Percentiles rank a stretch among this genome's conserved stretches.
Conservation (phyloP, 768 basidiomycete genomes). For the Goffeauzyma gilvescens region DNA sequence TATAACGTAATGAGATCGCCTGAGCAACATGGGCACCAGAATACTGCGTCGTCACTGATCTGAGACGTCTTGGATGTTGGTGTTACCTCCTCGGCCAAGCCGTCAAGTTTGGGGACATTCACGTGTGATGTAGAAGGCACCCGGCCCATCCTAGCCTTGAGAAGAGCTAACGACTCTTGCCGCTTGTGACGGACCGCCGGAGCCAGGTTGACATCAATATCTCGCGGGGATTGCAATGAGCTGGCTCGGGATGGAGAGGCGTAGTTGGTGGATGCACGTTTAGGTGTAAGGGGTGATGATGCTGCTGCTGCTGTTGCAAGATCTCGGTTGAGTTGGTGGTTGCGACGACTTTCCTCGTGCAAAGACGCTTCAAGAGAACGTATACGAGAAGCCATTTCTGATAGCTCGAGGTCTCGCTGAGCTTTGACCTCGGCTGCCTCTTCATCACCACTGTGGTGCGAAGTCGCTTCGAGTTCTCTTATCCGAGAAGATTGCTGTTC, state of each 20-base stretch:
- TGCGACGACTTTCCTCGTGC: slow-evolving; percentile 16
- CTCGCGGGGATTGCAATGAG: too few relatives aligned
- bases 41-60: slow-evolving; percentile 6
- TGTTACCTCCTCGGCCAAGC: not conserved
- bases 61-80: not conserved
- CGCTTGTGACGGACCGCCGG: slow-evolving; percentile 25
- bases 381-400: slow-evolving; percentile 12
- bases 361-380: slow-evolving; percentile 14
- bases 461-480: too few relatives aligned
- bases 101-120: not conserved
- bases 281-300: too few relatives aligned
- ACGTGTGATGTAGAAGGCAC: not conserved
- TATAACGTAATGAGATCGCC: slow-evolving; percentile 5
- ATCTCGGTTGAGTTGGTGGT: too few relatives aligned
- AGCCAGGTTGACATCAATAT: slow-evolving; percentile 25
- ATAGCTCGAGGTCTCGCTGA: slow-evolving; percentile 9
- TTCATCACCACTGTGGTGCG: too few relatives aligned
- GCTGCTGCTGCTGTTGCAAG: too few relatives aligned
- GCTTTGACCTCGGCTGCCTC: too few relatives aligned
- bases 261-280: too few relatives aligned
- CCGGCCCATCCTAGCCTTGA: slow-evolving; percentile 27
- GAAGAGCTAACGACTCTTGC: slow-evolving; percentile 23
- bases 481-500: too few relatives aligned
- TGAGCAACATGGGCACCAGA: slow-evolving; percentile 5
- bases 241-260: too few relatives aligned